Percentiles rank a stretch among this genome's conserved stretches.
Evolutionary conservation across 139 green algal species (phyloP).

Genomic region (Chlamydomonas sp.): DNA sequence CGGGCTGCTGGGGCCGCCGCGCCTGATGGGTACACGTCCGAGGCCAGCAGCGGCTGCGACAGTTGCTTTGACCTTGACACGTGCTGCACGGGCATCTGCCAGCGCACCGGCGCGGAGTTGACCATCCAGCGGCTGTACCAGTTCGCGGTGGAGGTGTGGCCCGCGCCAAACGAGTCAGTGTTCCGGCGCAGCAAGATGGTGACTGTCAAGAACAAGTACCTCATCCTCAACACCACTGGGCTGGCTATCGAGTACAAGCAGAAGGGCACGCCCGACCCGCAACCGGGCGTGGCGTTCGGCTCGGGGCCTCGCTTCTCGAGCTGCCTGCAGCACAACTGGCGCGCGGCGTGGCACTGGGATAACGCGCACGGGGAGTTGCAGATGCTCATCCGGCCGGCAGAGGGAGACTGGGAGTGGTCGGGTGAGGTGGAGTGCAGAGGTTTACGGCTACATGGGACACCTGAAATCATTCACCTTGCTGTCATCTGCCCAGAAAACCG

Average conservation of each 20-base stretch:
- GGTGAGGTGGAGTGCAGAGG: constrained; percentile 8
- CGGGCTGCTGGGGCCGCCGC: too few species aligned
- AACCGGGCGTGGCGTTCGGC: constrained; percentile 32
- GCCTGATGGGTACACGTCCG: too few species aligned
- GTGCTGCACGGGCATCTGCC: too few species aligned
- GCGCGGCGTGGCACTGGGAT: constrained; percentile 75
- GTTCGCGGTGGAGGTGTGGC: constrained; percentile 81
- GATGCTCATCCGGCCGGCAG: constrained; percentile 74
- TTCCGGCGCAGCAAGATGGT: constrained; percentile 81
- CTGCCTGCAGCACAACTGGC: neutral
- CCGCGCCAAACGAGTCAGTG: constrained; percentile 61
- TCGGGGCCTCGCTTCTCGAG: constrained; percentile 64
- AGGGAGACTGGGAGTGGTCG: constrained; percentile 52
- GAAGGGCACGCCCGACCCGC: constrained; percentile 68
- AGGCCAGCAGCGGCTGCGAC: too few species aligned
- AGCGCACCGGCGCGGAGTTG: too few species aligned
- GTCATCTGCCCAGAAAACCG: too few species aligned
- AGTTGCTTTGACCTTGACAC: too few species aligned
- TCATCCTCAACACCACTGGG: constrained; percentile 87
- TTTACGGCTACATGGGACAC: neutral
- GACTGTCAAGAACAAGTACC: constrained; percentile 87
- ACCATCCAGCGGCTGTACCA: constrained; percentile 71
- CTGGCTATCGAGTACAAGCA: constrained; percentile 87
- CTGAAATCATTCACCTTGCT: too few species aligned
- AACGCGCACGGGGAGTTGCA: constrained; percentile 62